phyloP scores from a whole-genome alignment of 495 filamentous ascomycete genomes.

The Hypoxylon fragiforme region DNA sequence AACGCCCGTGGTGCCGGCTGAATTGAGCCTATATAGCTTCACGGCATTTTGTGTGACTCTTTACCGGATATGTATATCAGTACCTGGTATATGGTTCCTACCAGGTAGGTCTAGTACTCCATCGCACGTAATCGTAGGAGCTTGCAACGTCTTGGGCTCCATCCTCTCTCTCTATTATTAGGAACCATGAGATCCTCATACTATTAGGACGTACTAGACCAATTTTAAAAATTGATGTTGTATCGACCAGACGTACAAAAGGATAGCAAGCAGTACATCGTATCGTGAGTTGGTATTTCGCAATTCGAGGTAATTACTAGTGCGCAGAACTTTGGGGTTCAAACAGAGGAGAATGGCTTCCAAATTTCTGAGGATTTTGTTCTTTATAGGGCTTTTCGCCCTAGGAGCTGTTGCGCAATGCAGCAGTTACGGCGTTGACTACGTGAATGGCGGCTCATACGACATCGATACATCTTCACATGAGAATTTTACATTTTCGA shows the following conservation, averaged over 20 bases:
- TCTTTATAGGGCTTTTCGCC: constrained; percentile 28
- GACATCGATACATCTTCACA: constrained; percentile 47
- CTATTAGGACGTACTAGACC: constrained; percentile 1
- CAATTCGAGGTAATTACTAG: no score
- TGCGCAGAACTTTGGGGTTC: no score
- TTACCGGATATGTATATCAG: constrained; percentile 8
- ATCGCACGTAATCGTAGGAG: no score
- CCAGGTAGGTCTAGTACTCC: no score
- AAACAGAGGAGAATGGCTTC: constrained; percentile 10
- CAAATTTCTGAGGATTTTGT: constrained; percentile 7
- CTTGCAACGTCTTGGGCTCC: not conserved
- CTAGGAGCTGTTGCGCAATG: constrained; percentile 40
- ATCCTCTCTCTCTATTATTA: constrained; percentile 21
- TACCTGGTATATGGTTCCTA: constrained; percentile 16
- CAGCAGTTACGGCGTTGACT: constrained; percentile 48
- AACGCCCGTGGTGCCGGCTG: constrained; percentile 11
- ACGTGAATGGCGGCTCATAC: constrained; percentile 47
- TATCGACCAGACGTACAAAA: constrained; percentile 13
- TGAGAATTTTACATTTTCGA: constrained; percentile 47
- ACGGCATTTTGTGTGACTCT: constrained; percentile 1
- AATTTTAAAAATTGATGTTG: not conserved
- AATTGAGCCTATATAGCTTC: constrained; percentile 26
- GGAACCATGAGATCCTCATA: constrained; percentile 19
- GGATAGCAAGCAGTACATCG: no score
- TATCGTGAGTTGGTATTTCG: no score